A percentile compares a stretch with the other conserved stretches of the same genome.
Evolutionary conservation across 2,329 filamentous ascomycete genomes (phyloP).

Genomic region (Scedosporium aurantiacum): DNA sequence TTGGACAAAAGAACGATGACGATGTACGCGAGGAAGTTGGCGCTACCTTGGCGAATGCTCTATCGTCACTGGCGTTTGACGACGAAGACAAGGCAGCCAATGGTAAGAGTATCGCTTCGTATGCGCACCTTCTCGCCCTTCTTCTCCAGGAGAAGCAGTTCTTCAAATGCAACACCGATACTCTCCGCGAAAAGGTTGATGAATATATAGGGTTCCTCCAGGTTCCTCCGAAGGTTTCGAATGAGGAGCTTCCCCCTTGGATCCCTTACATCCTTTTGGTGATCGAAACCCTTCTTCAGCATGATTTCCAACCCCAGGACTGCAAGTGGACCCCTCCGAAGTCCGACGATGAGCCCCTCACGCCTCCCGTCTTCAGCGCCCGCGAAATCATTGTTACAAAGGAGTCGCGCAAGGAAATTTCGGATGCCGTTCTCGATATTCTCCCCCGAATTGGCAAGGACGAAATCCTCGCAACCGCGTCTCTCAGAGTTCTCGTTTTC

Average conservation of each 20-base stretch:
- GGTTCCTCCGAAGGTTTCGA: conserved; percentile 51
- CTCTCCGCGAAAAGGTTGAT: conserved; percentile 64
- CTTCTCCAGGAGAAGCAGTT: conserved; percentile 75
- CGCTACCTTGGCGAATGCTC: conserved; percentile 68
- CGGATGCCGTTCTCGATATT: conserved; percentile 70
- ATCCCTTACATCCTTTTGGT: conserved; percentile 83
- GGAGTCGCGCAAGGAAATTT: conserved; percentile 58
- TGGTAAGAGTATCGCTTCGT: conserved; percentile 61
- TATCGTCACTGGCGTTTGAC: conserved; percentile 57
- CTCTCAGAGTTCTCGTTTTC: conserved; percentile 75
- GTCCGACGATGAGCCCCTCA: conserved; percentile 34
- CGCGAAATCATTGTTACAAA: conserved; percentile 30
- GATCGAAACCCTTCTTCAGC: conserved; percentile 78
- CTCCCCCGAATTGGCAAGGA: conserved; percentile 83
- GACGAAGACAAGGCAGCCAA: conserved; percentile 56
- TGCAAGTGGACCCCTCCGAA: conserved; percentile 57
- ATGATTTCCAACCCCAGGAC: conserved; percentile 71
- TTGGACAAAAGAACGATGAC: conserved; percentile 44
- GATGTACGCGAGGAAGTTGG: conserved; percentile 59
- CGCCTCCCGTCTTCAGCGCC: conserved; percentile 29
- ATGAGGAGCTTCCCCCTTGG: conserved; percentile 81
- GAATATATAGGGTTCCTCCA: conserved; percentile 72
- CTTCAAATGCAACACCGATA: conserved; percentile 63
- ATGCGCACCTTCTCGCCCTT: conserved; percentile 81
- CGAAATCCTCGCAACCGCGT: conserved; percentile 69